These are phyloP conservation scores for Acidiella bohemica DNA, from an alignment of 495 filamentous ascomycete genomes.

Conservation along the genomic window DNA sequence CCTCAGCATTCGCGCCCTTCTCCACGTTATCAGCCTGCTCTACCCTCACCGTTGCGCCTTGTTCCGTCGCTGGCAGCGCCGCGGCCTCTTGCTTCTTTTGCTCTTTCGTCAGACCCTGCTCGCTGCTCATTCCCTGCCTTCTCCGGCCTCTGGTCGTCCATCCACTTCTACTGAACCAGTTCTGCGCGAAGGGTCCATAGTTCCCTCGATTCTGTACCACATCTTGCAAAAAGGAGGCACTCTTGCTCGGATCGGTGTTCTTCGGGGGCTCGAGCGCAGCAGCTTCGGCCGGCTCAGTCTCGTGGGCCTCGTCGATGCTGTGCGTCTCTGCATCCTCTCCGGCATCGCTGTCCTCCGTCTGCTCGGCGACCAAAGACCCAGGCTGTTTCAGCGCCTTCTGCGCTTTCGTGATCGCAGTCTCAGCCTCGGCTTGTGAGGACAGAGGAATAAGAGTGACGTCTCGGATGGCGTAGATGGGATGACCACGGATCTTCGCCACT, in stretches of 20 bases:
- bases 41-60: not conserved
- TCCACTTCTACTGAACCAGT: slow-evolving; percentile 75
- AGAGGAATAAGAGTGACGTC: slow-evolving; percentile 81
- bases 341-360: slow-evolving; percentile 29
- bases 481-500: slow-evolving; percentile 71
- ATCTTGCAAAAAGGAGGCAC: slow-evolving; percentile 3
- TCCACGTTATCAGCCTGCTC: not conserved
- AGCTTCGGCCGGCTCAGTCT: slow-evolving; percentile 1
- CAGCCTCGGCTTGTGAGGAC: slow-evolving; percentile 58
- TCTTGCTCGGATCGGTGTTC: not conserved
- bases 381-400: slow-evolving; percentile 36
- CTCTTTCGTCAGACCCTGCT: slow-evolving; percentile 16
- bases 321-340: slow-evolving; percentile 30
- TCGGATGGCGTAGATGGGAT: slow-evolving; percentile 69
- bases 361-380: slow-evolving; percentile 27
- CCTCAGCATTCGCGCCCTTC: slow-evolving; percentile 18
- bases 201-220: slow-evolving; percentile 33
- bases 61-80: not conserved
- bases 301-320: not conserved
- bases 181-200: slow-evolving; percentile 77
- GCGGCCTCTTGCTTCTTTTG: slow-evolving; percentile 1
- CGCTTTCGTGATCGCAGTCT: slow-evolving; percentile 52
- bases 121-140: slow-evolving; percentile 42
- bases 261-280: slow-evolving; percentile 7
- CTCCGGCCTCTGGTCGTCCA: slow-evolving; percentile 51